A percentile compares a stretch with the other conserved stretches of the same genome.
Evolutionary conservation across 345 rosid species (phyloP).

Genomic region (Orychophragmus violaceus): DNA sequence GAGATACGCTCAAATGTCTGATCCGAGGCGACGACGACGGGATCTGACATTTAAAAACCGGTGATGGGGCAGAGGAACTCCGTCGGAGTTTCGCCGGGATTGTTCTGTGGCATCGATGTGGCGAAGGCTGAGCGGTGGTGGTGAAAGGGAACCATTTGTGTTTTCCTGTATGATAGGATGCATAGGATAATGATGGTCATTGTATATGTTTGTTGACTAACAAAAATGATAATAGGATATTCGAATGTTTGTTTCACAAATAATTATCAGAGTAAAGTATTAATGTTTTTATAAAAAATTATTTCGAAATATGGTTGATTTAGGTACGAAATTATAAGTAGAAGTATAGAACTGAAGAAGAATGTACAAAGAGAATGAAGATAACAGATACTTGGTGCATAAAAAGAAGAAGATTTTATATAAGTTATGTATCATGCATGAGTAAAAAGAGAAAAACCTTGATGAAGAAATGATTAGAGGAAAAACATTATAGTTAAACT

Average conservation of each 20-base stretch:
- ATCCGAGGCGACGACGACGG: constrained; percentile 76
- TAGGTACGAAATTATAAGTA: background rate
- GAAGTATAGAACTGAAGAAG: too few relatives aligned
- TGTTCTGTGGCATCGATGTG: constrained; percentile 6
- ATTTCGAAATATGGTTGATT: background rate
- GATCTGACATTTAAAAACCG: constrained; percentile 62
- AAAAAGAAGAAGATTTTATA: background rate
- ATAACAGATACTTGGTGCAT: too few relatives aligned
- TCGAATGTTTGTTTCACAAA: background rate
- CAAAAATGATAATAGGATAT: background rate
- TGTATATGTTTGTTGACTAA: too few relatives aligned
- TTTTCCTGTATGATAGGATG: constrained; percentile 34
- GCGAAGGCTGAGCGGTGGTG: constrained; percentile 36
- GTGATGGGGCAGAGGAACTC: constrained; percentile 71
- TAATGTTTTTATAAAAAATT: background rate
- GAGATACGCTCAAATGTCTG: constrained; percentile 72
- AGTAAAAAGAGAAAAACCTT: background rate
- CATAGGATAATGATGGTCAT: too few relatives aligned
- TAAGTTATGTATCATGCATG: background rate
- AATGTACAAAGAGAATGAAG: too few relatives aligned
- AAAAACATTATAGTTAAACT: too few relatives aligned
- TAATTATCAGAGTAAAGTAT: background rate
- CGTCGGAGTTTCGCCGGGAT: constrained; percentile 36
- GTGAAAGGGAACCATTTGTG: constrained; percentile 59
- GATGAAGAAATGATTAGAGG: background rate